Evolutionary conservation across 2,329 filamentous ascomycete species (phyloP).

Genomic region (Fusarium newnesense): DNA sequence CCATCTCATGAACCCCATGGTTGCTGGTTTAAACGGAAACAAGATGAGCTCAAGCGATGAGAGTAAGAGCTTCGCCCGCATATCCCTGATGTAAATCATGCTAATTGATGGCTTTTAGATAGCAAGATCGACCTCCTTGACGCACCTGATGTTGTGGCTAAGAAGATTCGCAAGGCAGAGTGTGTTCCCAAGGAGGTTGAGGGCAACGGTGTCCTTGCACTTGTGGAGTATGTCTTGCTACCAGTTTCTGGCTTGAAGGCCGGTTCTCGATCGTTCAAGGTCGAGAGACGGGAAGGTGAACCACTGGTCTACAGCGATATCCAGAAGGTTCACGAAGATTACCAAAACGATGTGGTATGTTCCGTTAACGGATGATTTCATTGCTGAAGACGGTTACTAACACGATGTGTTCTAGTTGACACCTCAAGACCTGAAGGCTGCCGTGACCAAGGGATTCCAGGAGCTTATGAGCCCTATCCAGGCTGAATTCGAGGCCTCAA

Average conservation of each 20-base stretch:
- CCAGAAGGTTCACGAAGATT: slow-evolving; percentile 80
- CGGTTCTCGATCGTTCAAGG: slow-evolving; percentile 71
- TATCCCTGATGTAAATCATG: not conserved
- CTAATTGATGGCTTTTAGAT: slow-evolving; percentile 55
- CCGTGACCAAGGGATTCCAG: slow-evolving; percentile 78
- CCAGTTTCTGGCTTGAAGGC: slow-evolving; percentile 74
- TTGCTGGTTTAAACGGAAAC: slow-evolving; percentile 82
- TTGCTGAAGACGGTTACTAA: not conserved
- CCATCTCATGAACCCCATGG: slow-evolving; percentile 74
- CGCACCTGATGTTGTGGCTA: slow-evolving; percentile 74
- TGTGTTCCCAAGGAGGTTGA: slow-evolving; percentile 80
- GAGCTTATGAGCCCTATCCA: slow-evolving; percentile 82
- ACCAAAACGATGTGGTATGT: slow-evolving; percentile 77
- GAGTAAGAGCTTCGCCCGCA: slow-evolving; percentile 53
- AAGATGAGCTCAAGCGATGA: slow-evolving; percentile 87
- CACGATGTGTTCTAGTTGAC: slow-evolving; percentile 63
- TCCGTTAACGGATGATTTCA: not conserved
- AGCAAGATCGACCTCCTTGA: slow-evolving; percentile 97
- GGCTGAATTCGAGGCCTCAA: slow-evolving; percentile 73
- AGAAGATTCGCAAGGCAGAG: slow-evolving; percentile 88
- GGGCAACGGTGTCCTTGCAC: slow-evolving; percentile 86
- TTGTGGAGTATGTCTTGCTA: slow-evolving; percentile 88
- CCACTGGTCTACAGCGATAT: slow-evolving; percentile 84
- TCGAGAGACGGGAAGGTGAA: slow-evolving; percentile 76
- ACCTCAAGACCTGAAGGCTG: slow-evolving; percentile 89